phyloP scores from a whole-genome alignment of 805 yeast genomes.

The Isabelozyma pseudorhagii region DNA sequence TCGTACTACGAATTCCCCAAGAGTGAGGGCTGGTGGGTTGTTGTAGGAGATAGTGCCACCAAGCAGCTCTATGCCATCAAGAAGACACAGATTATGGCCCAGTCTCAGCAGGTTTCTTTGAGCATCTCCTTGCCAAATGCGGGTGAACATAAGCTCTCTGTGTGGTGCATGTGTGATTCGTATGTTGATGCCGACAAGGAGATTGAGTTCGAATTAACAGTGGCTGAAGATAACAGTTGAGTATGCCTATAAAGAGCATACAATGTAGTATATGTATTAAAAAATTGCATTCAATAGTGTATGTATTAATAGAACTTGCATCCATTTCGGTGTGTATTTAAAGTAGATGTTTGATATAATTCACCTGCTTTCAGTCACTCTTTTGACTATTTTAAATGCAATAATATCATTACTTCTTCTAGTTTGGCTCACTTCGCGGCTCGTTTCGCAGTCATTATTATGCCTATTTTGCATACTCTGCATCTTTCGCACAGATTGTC shows the following conservation, averaged over 20 bases:
- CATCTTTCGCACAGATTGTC: not conserved
- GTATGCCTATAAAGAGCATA: no score
- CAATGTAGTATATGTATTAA: not conserved
- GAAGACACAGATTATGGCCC: conserved; percentile 53
- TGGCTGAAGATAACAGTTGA: not conserved
- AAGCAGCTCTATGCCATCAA: conserved; percentile 72
- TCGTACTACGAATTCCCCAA: conserved; percentile 59
- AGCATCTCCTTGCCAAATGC: conserved; percentile 55
- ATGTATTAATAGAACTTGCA: not conserved
- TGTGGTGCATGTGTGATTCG: conserved; percentile 90
- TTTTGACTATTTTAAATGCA: no score
- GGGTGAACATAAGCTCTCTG: conserved; percentile 60
- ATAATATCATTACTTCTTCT: no score
- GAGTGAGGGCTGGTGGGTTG: conserved; percentile 82
- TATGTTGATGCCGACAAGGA: conserved; percentile 94
- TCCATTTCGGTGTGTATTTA: not conserved
- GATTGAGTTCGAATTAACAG: conserved; percentile 49
- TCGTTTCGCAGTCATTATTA: no score
- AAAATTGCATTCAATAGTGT: not conserved
- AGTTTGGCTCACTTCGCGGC: no score
- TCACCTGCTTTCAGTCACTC: no score
- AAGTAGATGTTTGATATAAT: no score
- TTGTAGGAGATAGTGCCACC: conserved; percentile 63
- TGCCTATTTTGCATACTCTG: not conserved
- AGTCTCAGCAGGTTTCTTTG: conserved; percentile 50